Evolutionary conservation across 305 asterid species (phyloP).

Genomic region (Fraxinus floribunda): DNA sequence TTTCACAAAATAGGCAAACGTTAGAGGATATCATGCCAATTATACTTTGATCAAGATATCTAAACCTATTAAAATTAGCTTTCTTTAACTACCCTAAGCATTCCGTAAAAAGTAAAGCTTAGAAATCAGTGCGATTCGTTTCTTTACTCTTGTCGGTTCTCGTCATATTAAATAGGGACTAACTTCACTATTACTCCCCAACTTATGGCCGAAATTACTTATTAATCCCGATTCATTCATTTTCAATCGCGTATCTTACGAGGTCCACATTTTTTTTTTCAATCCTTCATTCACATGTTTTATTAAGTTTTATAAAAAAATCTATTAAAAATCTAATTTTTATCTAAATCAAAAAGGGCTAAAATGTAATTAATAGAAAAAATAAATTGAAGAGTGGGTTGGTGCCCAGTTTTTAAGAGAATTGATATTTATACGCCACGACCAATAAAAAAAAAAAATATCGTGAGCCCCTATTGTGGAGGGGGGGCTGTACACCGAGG

Average conservation of each 20-base stretch:
- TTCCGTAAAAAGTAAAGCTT: not conserved
- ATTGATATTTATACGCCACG: too few relatives aligned
- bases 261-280: not conserved
- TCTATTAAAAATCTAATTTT: too few relatives aligned
- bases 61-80: not conserved
- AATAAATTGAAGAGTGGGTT: too few relatives aligned
- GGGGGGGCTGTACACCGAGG: too few relatives aligned
- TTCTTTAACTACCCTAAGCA: not conserved
- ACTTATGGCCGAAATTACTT: not conserved
- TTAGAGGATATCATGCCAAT: not conserved
- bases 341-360: too few relatives aligned
- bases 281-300: too few relatives aligned
- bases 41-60: not conserved
- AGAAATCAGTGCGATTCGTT: not conserved
- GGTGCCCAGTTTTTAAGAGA: not conserved
- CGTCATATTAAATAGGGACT: not conserved
- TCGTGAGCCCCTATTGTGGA: too few relatives aligned
- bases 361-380: too few relatives aligned
- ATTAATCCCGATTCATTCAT: not conserved
- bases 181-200: not conserved
- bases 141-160: not conserved
- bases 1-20: not conserved
- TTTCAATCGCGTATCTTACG: too few relatives aligned
- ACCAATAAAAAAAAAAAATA: too few relatives aligned
- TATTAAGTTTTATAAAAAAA: too few relatives aligned